Base-by-base conservation (phyloP, 2,329 filamentous ascomycete species). In the Phaeosphaeriaceae sp. region DNA sequence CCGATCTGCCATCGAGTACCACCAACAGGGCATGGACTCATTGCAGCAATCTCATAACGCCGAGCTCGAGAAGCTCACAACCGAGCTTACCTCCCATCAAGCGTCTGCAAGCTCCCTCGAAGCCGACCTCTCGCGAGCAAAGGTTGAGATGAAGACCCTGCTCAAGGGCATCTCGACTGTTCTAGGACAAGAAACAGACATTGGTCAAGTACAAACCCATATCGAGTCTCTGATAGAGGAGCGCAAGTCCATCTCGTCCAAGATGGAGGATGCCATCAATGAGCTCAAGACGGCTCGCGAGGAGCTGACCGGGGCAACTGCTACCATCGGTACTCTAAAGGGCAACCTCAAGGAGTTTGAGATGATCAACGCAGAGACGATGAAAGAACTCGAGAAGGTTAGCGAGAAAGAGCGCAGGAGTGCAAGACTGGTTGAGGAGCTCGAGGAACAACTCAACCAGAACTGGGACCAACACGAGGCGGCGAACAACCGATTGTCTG, bases 401-500 rank as follows among this genome's bases (percentile, higher is more conserved):
- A 82, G 79, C 21, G 80, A 82, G 17, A 86, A 87, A 79, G 96
- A 96, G 83, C 89, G 92, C 81, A 97, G 96, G 84, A 96, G 95
- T 77, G 91, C 91, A 44, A 88, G 92, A 21, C 83, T 99, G 13
- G 92, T 99, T 9, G 92, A 98, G 76, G 94, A 99, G 79, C 88
- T 99, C 5, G 95, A 99, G 78, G 94, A 98, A 70, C 95, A 99
- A 78, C 88, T 99, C 53, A 93, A 94, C 73, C 92, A 86, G 75
- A 97, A 95, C 80, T 99, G 93, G 78, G 95, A 99, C 72, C 91
- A 97, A 75, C 93, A 94, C 59, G 92, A 97, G 73, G 83, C 88
- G 58, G 89, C 89, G 13, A 93, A 87, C 76, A 96, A 97, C 80
- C 89, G 94, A 53, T 82, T 98, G 53, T 97, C 93, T 52, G 89